A percentile compares a stretch with the other conserved stretches of the same genome.
Conservation (phyloP, 441 rosid genomes). For the Arabidopsis lyrata region DNA sequence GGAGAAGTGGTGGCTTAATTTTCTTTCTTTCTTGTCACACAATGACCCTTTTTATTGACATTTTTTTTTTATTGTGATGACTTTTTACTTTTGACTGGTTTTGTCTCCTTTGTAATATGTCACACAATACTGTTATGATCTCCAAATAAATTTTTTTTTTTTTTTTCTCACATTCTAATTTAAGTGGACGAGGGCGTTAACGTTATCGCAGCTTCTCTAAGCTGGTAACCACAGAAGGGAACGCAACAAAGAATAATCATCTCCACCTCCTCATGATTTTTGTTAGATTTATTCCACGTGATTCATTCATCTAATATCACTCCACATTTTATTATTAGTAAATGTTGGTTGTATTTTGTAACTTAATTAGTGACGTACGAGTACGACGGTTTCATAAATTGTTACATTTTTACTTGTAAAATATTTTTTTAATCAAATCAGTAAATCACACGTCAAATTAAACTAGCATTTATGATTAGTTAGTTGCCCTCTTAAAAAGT, state of each 20-base stretch:
- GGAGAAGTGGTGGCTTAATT: slow-evolving; percentile 23
- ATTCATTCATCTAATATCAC: background rate
- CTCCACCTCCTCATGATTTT: background rate
- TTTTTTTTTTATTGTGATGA: background rate
- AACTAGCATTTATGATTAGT: background rate
- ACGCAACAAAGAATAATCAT: slow-evolving; percentile 25
- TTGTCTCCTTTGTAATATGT: background rate
- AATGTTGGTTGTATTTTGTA: background rate
- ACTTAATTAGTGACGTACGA: background rate
- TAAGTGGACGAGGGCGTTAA: slow-evolving; percentile 26
- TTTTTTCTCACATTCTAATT: slow-evolving; percentile 1
- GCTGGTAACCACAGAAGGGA: slow-evolving; percentile 34
- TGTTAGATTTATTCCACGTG: slow-evolving; percentile 26
- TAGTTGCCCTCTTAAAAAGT: background rate
- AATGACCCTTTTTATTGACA: slow-evolving; percentile 36
- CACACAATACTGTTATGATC: background rate
- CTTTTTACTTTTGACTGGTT: slow-evolving; percentile 5
- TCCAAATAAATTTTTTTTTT: background rate
- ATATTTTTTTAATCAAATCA: no score
- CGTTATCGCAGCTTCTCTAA: slow-evolving; percentile 32
- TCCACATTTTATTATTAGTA: background rate
- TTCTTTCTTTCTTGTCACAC: slow-evolving; percentile 23
- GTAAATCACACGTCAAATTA: background rate
- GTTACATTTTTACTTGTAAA: background rate
- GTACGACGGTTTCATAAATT: background rate